phyloP scores from a whole-genome alignment of 768 basidiomycete genomes.

The Cubamyces lactineus region DNA sequence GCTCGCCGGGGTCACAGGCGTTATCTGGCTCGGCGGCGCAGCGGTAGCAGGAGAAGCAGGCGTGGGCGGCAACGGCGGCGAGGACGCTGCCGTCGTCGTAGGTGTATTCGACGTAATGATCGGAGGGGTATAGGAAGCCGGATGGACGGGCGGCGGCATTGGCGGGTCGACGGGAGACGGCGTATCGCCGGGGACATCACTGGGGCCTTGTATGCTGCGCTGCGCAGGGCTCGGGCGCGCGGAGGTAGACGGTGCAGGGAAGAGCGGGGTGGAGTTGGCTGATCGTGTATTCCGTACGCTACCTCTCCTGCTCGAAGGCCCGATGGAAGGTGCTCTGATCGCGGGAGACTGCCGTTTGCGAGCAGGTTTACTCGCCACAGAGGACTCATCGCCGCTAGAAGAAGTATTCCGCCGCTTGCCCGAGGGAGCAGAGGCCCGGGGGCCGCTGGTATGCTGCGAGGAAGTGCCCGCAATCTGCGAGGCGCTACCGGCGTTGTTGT shows the following conservation, averaged over 20 bases:
- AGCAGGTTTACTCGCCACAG: constrained; percentile 37
- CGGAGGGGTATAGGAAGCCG: constrained; percentile 29
- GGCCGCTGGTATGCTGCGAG: constrained; percentile 15
- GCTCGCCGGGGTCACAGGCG: constrained; percentile 87
- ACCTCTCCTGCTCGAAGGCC: constrained; percentile 12
- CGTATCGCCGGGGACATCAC: constrained; percentile 49
- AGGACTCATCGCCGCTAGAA: constrained; percentile 55
- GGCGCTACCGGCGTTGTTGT: constrained; percentile 41
- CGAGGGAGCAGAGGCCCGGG: constrained; percentile 25
- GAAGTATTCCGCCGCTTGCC: constrained; percentile 61
- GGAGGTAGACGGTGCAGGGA: constrained; percentile 39
- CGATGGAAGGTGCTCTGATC: constrained; percentile 38
- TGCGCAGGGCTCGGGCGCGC: constrained; percentile 48
- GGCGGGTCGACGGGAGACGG: constrained; percentile 87
- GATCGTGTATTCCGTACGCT: constrained; percentile 46
- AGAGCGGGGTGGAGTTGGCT: constrained; percentile 60
- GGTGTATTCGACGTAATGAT: constrained; percentile 26
- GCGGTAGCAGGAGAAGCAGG: constrained; percentile 10
- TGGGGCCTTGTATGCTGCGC: constrained; percentile 34
- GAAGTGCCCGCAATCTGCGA: background rate
- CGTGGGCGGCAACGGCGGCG: constrained; percentile 43
- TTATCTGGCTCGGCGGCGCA: constrained; percentile 43
- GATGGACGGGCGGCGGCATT: constrained; percentile 85
- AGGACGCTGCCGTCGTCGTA: constrained; percentile 53
- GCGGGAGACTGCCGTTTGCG: constrained; percentile 61